Base-by-base conservation (phyloP, 140 eudicot genomes). In the Stevia rebaudiana region DNA sequence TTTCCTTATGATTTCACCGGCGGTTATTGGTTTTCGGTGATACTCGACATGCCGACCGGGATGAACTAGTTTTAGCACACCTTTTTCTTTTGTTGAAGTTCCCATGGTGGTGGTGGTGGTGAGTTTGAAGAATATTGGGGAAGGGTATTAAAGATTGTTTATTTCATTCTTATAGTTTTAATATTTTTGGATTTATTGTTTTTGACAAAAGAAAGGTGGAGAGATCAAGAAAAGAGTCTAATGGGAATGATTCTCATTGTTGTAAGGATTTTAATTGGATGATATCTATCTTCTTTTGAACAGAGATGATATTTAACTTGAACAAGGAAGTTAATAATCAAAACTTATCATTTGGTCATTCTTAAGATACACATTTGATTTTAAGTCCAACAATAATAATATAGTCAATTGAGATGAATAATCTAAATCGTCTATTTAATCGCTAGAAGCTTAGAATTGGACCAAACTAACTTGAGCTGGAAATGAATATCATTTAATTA, bases 61-160 rank as follows among this genome's bases (percentile, higher is more conserved):
- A 53, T 80, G 87, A 50, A 86, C 85, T 23, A 86, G 36, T 58
- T 86, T 86, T 33, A 86, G 83, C 41, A 86, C 72, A 30, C 76
- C 74, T 46, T 70, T 71, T 35, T 83, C 86, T 10, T 57, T 77
- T 21, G 69, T 52, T 61, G 82, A 62, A 66, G 76, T n/a, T 54
- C 81, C 79, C 90, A 80, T 86, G 25, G 4, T 73, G 25, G 7
- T 19, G 50, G 19, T 22, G 42, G 66, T 5, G 16, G 8, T 13
- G 21, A 15, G 65, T 51, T 18, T 50, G 57, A 50, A 48, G 68
- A 56, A 41, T 47, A 31, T 21, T 66, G 54, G 67, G 74, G 82
- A 72, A 82, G 78, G 75, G 67, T 19, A 57, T 33, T 40, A 31
- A 17, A 30, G 33, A 11, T 36, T 17, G 50, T 39, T 35, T 37